Percentiles rank a stretch among this genome's conserved stretches.
Conservation (phyloP, 1,284 basidiomycete species). For the Boletus sp. region DNA sequence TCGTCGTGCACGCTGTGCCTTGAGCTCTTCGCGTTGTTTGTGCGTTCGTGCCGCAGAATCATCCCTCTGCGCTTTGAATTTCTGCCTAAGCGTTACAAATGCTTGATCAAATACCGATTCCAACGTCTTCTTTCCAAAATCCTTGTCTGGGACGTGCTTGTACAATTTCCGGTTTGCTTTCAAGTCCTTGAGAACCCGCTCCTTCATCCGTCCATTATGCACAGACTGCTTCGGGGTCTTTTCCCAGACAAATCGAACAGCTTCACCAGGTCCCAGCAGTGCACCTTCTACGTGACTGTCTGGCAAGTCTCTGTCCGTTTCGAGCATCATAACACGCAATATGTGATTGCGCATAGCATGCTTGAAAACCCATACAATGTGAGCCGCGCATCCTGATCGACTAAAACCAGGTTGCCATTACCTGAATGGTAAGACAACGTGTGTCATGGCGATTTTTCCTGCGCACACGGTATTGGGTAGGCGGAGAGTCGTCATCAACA, state of each 20-base stretch:
- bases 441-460: slow-evolving; percentile 58
- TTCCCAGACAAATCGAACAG: slow-evolving; percentile 72
- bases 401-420: slow-evolving; percentile 27
- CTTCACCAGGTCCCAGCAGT: slow-evolving; percentile 40
- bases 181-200: slow-evolving; percentile 54
- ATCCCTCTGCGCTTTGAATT: slow-evolving; percentile 58
- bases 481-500: slow-evolving; percentile 34
- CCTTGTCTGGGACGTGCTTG: slow-evolving; percentile 56
- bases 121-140: slow-evolving; percentile 60
- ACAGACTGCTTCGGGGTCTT: slow-evolving; percentile 68
- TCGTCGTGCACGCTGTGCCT: slow-evolving; percentile 57
- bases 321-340: slow-evolving; percentile 52
- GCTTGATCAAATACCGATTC: slow-evolving; percentile 66
- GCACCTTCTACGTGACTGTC: slow-evolving; percentile 55
- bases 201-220: slow-evolving; percentile 68
- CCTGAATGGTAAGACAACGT: slow-evolving; percentile 62
- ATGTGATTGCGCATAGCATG: slow-evolving; percentile 66
- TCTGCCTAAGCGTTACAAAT: slow-evolving; percentile 63
- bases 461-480: slow-evolving; percentile 36
- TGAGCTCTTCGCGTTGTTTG: slow-evolving; percentile 53
- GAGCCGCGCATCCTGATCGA: slow-evolving; percentile 2
- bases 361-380: slow-evolving; percentile 34
- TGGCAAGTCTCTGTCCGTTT: slow-evolving; percentile 54
- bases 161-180: slow-evolving; percentile 52
- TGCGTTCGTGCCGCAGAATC: slow-evolving; percentile 37